Base-by-base conservation (phyloP, 148 eudicot genomes). In the Silene uniflora region DNA sequence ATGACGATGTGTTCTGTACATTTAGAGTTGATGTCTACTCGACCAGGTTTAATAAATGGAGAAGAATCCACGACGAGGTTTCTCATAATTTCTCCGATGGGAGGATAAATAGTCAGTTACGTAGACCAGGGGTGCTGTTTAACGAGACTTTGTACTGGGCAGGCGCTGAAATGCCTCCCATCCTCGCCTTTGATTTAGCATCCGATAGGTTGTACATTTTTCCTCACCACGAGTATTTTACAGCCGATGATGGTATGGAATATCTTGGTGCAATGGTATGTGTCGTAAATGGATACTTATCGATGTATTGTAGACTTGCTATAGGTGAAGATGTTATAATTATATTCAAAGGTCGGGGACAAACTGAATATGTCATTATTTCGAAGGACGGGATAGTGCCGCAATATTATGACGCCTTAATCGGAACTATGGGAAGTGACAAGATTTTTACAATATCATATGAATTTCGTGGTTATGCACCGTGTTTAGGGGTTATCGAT, bases 121-220 rank as follows among this genome's bases (percentile, higher is more conserved):
- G 4, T 19, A 21, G 7, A 7, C 29, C 19, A 49, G 75, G 67
- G 14, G 55, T 73, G 7, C 3, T 75, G n/a, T 60, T 52, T 29
- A 29, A 54, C 65, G 77, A 65, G 52, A 66, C 8, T 14, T 7
- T 67, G 7, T 18, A 67, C 16, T 67, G 70, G 70, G n/a, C 16
- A n/a, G 21, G 3, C 10, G 13, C 9, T 11, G 70, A 32, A 18
- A 35, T 7, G 52, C 16, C 10, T 49, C 42, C 42, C 44, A 27
- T 74, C 49, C 17, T 75, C 9, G 47, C 27, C 13, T 75, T 75
- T 32, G 77, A 75, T 65, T 29, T 75, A 25, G 63, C 6, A 27
- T 49, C 6, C 13, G 71, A 75, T 29, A 39, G 0, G 72, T 66
- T 75, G 7, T 62, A 18, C 18, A 11, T n/a, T 32, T 35, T 61